These are phyloP conservation scores for Niebla homalea DNA, from an alignment of 495 filamentous ascomycete genomes.

Conservation along the genomic window DNA sequence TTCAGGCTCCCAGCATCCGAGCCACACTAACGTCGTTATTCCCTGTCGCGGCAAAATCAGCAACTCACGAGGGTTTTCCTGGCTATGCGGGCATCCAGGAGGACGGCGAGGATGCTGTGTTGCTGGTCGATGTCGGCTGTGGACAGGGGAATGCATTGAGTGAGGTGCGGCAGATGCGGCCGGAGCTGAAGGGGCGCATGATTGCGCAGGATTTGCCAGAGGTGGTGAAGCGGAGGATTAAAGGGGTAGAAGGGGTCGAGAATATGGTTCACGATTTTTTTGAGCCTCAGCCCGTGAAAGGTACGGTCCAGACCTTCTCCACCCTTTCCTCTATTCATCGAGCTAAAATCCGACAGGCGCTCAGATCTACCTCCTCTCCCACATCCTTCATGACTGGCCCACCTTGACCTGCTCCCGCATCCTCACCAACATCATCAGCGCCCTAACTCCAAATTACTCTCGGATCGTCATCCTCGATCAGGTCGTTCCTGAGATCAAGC, in stretches of 20 bases:
- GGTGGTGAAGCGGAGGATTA: neutral
- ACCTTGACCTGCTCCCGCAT: conserved; percentile 5
- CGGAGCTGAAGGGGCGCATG: neutral
- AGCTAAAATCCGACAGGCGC: neutral
- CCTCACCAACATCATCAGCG: conserved; percentile 12
- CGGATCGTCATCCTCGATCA: neutral
- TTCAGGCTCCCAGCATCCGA: neutral
- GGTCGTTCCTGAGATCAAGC: neutral
- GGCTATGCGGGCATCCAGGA: neutral
- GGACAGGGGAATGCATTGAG: neutral
- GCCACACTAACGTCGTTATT: neutral
- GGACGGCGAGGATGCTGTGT: neutral
- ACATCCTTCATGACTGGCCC: conserved; percentile 15
- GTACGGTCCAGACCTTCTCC: conserved; percentile 4
- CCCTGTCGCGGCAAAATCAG: neutral
- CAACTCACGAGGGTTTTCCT: too few relatives aligned
- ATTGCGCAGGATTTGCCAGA: neutral
- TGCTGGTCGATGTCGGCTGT: conserved; percentile 1
- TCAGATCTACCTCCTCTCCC: conserved; percentile 9
- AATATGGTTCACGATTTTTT: conserved; percentile 19
- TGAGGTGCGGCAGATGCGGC: neutral
- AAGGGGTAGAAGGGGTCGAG: conserved; percentile 7
- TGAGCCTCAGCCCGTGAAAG: conserved; percentile 21
- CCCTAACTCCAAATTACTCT: conserved; percentile 24
- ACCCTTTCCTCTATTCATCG: neutral